Evolutionary conservation across 257 asterid species (phyloP).

Genomic region (Solanum bulbocastanum): DNA sequence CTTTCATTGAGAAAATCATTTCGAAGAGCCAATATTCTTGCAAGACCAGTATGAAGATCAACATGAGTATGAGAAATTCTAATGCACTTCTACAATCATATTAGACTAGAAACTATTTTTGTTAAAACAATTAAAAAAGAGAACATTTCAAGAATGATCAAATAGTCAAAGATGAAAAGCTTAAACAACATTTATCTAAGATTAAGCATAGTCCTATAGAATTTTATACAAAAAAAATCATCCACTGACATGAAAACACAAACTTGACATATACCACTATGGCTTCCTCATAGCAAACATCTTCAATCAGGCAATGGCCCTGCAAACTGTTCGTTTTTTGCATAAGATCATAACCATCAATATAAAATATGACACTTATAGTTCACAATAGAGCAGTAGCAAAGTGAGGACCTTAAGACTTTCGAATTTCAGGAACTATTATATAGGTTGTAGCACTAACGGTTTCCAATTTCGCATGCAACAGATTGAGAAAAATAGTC

Average conservation of each 20-base stretch:
- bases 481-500: too few species aligned
- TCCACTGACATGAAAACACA: too few species aligned
- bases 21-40: constrained; percentile 71
- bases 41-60: constrained; percentile 90
- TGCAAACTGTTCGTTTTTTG: not conserved
- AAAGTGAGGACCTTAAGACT: not conserved
- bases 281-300: constrained; percentile 15
- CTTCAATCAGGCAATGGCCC: constrained; percentile 8
- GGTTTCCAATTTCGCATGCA: too few species aligned
- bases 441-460: not conserved
- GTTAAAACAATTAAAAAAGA: too few species aligned
- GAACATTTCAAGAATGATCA: too few species aligned
- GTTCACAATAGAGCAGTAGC: not conserved
- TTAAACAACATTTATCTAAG: too few species aligned
- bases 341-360: too few species aligned
- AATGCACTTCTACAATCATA: constrained; percentile 19
- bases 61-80: constrained; percentile 96
- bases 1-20: constrained; percentile 46
- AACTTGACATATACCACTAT: not conserved
- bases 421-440: not conserved
- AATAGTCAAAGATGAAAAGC: too few species aligned
- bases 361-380: not conserved
- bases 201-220: too few species aligned
- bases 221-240: too few species aligned
- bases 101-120: too few species aligned